A percentile compares a stretch with the other conserved stretches of the same genome.
phyloP scores from a whole-genome alignment of 805 yeast species.

The Yarrowia sp. region DNA sequence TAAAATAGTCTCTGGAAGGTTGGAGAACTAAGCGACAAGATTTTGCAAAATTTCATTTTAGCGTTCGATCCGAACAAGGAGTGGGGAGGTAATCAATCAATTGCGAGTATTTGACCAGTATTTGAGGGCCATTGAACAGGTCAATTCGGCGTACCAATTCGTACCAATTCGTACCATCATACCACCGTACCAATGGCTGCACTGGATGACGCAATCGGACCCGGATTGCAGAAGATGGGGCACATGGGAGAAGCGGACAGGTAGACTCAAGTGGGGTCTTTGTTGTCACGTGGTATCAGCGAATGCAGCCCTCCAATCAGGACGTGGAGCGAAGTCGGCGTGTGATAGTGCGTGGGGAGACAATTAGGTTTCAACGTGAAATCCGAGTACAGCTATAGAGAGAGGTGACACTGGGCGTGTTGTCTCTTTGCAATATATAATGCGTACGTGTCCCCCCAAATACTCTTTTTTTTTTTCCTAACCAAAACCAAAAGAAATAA shows the following conservation, averaged over 20 bases:
- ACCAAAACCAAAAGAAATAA: neutral
- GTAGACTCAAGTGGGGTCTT: too few species aligned
- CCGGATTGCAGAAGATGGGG: too few species aligned
- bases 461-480: neutral
- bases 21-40: neutral
- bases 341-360: neutral
- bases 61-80: slow-evolving; percentile 5
- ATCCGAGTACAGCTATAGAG: neutral
- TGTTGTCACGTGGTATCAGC: slow-evolving; percentile 21
- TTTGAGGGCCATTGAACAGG: too few species aligned
- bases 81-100: too few species aligned
- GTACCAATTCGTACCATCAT: too few species aligned
- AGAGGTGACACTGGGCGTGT: neutral
- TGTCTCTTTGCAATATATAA: neutral
- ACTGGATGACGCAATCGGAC: too few species aligned
- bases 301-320: slow-evolving; percentile 3
- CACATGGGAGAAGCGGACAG: too few species aligned
- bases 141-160: too few species aligned
- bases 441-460: neutral
- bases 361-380: slow-evolving; percentile 15
- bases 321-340: slow-evolving; percentile 18
- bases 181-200: too few species aligned
- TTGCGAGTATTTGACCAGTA: too few species aligned
- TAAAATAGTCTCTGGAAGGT: slow-evolving; percentile 2
- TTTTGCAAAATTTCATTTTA: slow-evolving; percentile 14